A percentile compares a stretch with the other conserved stretches of the same genome.
phyloP scores from a whole-genome alignment of 2,329 filamentous ascomycete genomes.

The Dothistroma septosporum region DNA sequence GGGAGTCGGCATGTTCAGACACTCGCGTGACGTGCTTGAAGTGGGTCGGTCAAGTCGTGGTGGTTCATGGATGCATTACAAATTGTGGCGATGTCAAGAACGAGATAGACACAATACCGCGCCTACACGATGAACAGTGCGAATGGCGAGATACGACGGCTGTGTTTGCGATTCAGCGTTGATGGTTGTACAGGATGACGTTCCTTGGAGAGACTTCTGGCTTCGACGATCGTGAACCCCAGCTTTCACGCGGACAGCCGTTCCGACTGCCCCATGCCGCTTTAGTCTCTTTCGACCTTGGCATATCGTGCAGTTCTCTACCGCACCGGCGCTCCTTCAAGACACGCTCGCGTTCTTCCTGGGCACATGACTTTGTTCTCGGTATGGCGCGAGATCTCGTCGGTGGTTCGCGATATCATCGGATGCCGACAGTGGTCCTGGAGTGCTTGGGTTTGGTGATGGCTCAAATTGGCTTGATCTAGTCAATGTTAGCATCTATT shows the following conservation, averaged over 20 bases:
- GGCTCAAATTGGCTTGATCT: conserved; percentile 34
- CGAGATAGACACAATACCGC: conserved; percentile 7
- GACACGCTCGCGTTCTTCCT: neutral
- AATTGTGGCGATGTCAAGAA: conserved; percentile 12
- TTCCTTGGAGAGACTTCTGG: neutral
- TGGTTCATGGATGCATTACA: conserved; percentile 17
- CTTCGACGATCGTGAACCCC: neutral
- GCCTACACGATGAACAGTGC: conserved; percentile 8
- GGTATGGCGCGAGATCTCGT: neutral
- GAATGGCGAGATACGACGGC: neutral
- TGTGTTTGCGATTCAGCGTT: neutral
- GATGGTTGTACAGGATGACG: conserved; percentile 5
- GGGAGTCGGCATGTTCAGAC: conserved; percentile 22
- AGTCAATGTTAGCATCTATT: neutral
- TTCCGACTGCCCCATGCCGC: neutral
- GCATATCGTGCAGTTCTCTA: neutral
- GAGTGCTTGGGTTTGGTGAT: neutral
- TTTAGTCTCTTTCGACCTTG: neutral
- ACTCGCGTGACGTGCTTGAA: conserved; percentile 24
- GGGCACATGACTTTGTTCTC: neutral
- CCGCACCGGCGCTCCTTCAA: too few species aligned
- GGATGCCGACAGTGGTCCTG: neutral
- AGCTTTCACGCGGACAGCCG: neutral
- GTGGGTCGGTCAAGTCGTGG: conserved; percentile 6
- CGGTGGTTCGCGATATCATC: neutral